Evolutionary conservation across 129 eudicot genomes (phyloP), one percentile per base, ranked within the genome.

Genomic region (Tagetes erecta): DNA sequence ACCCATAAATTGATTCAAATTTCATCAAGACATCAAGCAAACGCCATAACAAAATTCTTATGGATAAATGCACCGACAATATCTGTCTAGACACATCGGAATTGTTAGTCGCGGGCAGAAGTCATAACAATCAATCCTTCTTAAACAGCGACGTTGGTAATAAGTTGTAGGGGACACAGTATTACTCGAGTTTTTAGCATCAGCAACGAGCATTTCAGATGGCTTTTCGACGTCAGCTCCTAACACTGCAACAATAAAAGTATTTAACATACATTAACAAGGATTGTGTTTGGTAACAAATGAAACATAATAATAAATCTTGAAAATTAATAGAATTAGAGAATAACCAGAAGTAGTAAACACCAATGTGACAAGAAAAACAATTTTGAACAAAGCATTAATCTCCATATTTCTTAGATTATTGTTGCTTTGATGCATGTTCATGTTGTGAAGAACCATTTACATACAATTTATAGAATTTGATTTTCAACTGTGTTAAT

Each of bases 351-450:
- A 64, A 64, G 50, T 64, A 35, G 27, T 63, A 30, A 78, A 50
- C 78, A 78, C 49, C 68, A 79, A 71, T 52, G 64, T 79, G 56
- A 52, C 71, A 20, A 79, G 39, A 42, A 71, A 20, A 45, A 53
- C 27, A 38, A 63, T 1, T 64, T 64, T 52, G 77, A 78, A 51
- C 68, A 72, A 42, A 64, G 49, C 3, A 64, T 40, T 45, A 1
- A 56, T 20, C 27, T 20, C 49, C 82, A 78, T 78, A n/a, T 71
- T 52, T 63, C 31, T 64, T 59, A 9, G 65, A 11, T 35, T 49
- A 4, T 20, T 20, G 27, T 40, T 42, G 58, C 9, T 63, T 44
- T 8, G 10, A 1, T 35, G 38, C 13, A 47, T n/a, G 67, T 60
- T 60, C 36, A 44, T 35, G 7, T 35, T 62, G 45, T 62, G 67